A percentile compares a stretch with the other conserved stretches of the same genome.
Evolutionary conservation across 768 basidiomycete species (phyloP).

Genomic region (Sporobolomyces phaffii): DNA sequence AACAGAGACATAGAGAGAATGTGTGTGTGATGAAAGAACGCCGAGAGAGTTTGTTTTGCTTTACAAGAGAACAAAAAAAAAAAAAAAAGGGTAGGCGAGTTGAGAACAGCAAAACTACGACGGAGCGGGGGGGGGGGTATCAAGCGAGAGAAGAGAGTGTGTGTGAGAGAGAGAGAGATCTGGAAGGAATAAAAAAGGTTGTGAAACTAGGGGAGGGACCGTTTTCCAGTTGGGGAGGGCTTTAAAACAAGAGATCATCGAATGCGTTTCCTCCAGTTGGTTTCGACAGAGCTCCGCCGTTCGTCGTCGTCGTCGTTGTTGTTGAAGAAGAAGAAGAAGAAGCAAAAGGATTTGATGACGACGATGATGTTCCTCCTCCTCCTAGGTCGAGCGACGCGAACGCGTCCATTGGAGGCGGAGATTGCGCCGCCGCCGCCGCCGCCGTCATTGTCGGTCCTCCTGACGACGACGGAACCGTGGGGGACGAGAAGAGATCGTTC

Average conservation of each 20-base stretch:
- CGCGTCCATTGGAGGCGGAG: not conserved
- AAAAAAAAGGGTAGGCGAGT: no score
- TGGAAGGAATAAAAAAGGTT: not conserved
- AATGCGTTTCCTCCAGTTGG: constrained; percentile 28
- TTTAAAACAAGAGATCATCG: constrained; percentile 38
- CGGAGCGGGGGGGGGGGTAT: not conserved
- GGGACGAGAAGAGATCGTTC: not conserved
- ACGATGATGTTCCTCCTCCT: no score
- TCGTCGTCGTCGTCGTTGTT: not conserved
- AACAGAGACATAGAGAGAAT: not conserved
- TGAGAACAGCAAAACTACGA: not conserved
- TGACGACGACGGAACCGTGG: not conserved
- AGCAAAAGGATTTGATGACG: no score
- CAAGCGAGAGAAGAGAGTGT: not conserved
- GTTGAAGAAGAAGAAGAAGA: not conserved
- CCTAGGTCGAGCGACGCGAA: constrained; percentile 22
- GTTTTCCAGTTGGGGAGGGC: no score
- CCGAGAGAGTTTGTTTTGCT: no score
- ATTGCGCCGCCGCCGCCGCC: no score
- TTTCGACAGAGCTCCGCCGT: not conserved
- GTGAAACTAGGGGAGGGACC: not conserved
- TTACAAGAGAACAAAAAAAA: not conserved
- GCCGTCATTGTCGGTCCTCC: not conserved
- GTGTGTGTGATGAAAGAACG: no score
- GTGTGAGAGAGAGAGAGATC: no score